A percentile compares a stretch with the other conserved stretches of the same genome.
phyloP scores from a whole-genome alignment of 192 early-diverging fungal species.

The Endogone sp. region DNA sequence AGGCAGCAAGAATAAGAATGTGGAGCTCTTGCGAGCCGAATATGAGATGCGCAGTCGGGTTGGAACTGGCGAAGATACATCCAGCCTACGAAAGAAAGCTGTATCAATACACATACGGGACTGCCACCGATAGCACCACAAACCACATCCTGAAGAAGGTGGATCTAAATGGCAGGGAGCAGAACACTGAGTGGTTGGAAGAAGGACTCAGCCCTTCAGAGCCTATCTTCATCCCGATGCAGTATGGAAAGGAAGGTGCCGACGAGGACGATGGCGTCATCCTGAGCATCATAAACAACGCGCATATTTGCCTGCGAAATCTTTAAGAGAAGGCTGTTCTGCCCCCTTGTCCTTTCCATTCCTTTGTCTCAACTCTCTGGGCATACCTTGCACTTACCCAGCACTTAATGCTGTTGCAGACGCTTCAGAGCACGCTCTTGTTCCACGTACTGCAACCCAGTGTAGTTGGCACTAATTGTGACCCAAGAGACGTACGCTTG shows the following conservation, averaged over 20 bases:
- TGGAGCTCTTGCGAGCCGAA: conserved; percentile 9
- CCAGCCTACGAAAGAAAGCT: conserved; percentile 18
- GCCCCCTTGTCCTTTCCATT: too few species aligned
- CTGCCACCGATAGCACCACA: conserved; percentile 19
- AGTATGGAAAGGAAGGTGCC: not conserved
- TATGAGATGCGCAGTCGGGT: conserved; percentile 22
- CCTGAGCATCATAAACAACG: conserved; percentile 21
- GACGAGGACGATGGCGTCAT: conserved; percentile 37
- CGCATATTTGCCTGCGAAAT: too few species aligned
- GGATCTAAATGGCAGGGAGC: conserved; percentile 19
- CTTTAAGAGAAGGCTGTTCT: too few species aligned
- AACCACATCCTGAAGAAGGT: conserved; percentile 27
- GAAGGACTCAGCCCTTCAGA: conserved; percentile 28
- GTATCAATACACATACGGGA: conserved; percentile 29
- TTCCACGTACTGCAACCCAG: too few species aligned
- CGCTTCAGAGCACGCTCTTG: too few species aligned
- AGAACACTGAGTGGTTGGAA: conserved; percentile 21
- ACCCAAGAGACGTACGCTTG: too few species aligned
- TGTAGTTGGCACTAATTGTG: too few species aligned
- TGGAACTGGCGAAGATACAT: conserved; percentile 32
- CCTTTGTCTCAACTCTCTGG: too few species aligned
- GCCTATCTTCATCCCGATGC: conserved; percentile 31
- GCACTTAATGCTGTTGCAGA: too few species aligned
- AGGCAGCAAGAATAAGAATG: not conserved
- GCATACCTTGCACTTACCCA: too few species aligned